These are phyloP conservation scores for Tricholoma sp. DNA, from an alignment of 768 basidiomycete species.

Conservation along the genomic window DNA sequence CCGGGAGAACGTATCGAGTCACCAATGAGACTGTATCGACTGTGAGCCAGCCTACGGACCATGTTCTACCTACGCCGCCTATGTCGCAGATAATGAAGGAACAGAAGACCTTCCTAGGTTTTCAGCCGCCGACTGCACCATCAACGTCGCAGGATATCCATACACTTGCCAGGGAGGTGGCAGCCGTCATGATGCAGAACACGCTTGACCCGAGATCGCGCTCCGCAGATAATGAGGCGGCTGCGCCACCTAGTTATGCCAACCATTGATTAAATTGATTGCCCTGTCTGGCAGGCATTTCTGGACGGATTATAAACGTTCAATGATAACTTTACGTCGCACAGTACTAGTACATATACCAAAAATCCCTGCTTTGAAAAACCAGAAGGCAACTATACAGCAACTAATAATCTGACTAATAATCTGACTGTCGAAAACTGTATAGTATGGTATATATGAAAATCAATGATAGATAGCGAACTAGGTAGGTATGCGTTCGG, in stretches of 20 bases:
- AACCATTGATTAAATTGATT: not conserved
- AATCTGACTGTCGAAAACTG: too few species aligned
- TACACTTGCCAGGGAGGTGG: conserved; percentile 25
- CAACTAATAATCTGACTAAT: too few species aligned
- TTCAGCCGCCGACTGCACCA: not conserved
- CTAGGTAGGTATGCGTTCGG: too few species aligned
- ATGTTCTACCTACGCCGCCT: not conserved
- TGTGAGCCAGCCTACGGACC: not conserved
- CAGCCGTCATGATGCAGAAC: conserved; percentile 19
- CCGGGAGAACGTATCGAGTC: not conserved
- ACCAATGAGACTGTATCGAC: not conserved
- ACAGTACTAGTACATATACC: too few species aligned
- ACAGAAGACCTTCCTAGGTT: not conserved
- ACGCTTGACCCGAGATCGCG: conserved; percentile 6
- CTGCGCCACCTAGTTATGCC: conserved; percentile 15
- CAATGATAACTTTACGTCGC: too few species aligned
- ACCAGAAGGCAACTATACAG: too few species aligned
- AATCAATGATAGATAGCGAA: too few species aligned
- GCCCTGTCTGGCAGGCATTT: not conserved
- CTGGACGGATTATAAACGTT: too few species aligned
- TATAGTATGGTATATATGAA: too few species aligned
- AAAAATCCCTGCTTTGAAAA: too few species aligned
- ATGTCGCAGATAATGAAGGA: not conserved
- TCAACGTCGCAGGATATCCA: conserved; percentile 16
- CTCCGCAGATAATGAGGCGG: conserved; percentile 5